Evolutionary conservation across 768 basidiomycete species (phyloP).

Genomic region (Paxillus rubicundulus): DNA sequence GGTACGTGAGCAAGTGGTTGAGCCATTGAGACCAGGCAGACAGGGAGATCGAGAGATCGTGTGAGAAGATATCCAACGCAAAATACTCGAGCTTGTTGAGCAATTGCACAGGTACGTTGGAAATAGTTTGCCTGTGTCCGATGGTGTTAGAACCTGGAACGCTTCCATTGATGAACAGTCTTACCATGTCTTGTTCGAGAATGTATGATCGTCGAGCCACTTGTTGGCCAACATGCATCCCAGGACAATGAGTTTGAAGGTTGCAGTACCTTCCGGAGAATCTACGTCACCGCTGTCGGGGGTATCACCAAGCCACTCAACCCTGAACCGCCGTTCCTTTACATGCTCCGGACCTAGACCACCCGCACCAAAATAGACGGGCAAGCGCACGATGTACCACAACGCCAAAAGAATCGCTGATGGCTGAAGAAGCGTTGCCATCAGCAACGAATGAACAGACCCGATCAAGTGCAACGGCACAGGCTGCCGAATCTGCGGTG

Average conservation of each 20-base stretch:
- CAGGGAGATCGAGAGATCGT: slow-evolving; percentile 67
- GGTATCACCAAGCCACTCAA: slow-evolving; percentile 56
- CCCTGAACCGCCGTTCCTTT: slow-evolving; percentile 64
- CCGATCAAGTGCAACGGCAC: slow-evolving; percentile 47
- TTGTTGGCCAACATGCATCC: slow-evolving; percentile 88
- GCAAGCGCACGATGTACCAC: slow-evolving; percentile 81
- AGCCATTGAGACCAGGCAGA: slow-evolving; percentile 74
- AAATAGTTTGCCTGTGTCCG: slow-evolving; percentile 69
- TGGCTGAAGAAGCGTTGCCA: slow-evolving; percentile 79
- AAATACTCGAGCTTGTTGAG: slow-evolving; percentile 72
- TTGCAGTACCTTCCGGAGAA: slow-evolving; percentile 53
- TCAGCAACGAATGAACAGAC: slow-evolving; percentile 67
- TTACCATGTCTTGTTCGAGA: slow-evolving; percentile 87
- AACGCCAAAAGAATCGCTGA: slow-evolving; percentile 75
- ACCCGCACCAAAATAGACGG: slow-evolving; percentile 60
- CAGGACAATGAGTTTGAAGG: slow-evolving; percentile 72
- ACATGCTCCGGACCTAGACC: slow-evolving; percentile 48
- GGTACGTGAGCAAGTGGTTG: slow-evolving; percentile 59
- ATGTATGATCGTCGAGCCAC: slow-evolving; percentile 86
- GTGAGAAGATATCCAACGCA: slow-evolving; percentile 65
- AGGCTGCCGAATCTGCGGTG: slow-evolving; percentile 35
- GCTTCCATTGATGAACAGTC: slow-evolving; percentile 16
- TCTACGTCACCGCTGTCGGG: slow-evolving; percentile 43
- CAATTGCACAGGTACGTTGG: slow-evolving; percentile 65
- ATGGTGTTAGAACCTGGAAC: slow-evolving; percentile 4